Evolutionary conservation across 805 yeast species (phyloP).

Genomic region (Sugiyamaella mastotermitis): DNA sequence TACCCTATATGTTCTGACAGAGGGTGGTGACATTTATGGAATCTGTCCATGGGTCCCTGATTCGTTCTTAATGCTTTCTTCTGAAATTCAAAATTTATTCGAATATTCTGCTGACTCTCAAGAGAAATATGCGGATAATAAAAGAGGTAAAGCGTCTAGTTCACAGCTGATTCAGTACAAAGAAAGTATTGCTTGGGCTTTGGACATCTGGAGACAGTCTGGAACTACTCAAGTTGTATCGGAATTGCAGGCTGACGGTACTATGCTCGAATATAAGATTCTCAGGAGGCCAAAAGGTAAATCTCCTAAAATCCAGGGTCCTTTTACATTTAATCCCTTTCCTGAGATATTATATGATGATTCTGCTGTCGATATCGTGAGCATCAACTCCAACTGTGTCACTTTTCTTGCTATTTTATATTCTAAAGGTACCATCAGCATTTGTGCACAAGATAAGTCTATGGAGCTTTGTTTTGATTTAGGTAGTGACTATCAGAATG

Average conservation of each 20-base stretch:
- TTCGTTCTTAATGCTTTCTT: slow-evolving; percentile 33
- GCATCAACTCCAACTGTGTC: slow-evolving; percentile 21
- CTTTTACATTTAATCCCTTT: slow-evolving; percentile 47
- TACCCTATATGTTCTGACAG: slow-evolving; percentile 46
- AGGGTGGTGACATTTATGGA: slow-evolving; percentile 54
- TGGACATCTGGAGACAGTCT: slow-evolving; percentile 19
- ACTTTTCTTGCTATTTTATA: slow-evolving; percentile 19
- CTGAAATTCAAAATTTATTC: slow-evolving; percentile 29
- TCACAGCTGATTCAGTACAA: too few species aligned
- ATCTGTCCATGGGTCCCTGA: slow-evolving; percentile 62
- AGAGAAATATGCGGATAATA: background rate
- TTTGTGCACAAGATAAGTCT: slow-evolving; percentile 20
- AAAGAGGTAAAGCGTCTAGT: background rate
- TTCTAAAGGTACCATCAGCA: slow-evolving; percentile 19
- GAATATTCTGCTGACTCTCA: slow-evolving; percentile 29
- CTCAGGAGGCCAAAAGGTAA: slow-evolving; percentile 20
- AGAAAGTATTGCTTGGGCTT: slow-evolving; percentile 18
- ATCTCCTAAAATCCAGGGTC: slow-evolving; percentile 40
- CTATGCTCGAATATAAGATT: slow-evolving; percentile 18
- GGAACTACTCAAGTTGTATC: slow-evolving; percentile 16
- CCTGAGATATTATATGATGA: slow-evolving; percentile 48
- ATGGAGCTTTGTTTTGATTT: slow-evolving; percentile 1
- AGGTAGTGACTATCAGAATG: background rate
- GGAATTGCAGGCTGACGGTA: slow-evolving; percentile 24
- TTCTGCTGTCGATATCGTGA: slow-evolving; percentile 34